A percentile compares a stretch with the other conserved stretches of the same genome.
phyloP scores from a whole-genome alignment of 768 basidiomycete genomes.

The Lentinula raphanica region DNA sequence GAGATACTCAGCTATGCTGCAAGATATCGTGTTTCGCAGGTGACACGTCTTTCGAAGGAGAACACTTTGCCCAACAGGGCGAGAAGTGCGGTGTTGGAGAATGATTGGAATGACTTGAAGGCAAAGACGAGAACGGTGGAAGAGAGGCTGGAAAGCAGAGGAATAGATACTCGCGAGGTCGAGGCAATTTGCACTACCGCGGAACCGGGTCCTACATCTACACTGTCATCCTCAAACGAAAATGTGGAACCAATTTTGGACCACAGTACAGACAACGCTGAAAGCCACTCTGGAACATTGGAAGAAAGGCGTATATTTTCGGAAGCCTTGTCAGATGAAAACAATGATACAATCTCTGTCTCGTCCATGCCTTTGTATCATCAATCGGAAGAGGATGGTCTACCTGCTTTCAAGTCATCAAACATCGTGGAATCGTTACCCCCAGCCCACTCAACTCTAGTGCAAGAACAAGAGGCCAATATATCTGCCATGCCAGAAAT shows the following conservation, averaged over 20 bases:
- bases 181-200: not conserved
- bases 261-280: not conserved
- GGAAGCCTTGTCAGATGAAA: not conserved
- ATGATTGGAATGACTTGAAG: not conserved
- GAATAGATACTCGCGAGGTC: not conserved
- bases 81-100: not conserved
- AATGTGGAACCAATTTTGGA: not conserved
- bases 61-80: not conserved
- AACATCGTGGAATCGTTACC: not conserved
- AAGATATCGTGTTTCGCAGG: conserved; percentile 46
- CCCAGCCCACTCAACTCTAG: not conserved
- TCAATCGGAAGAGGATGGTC: not conserved
- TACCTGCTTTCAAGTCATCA: not conserved
- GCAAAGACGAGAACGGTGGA: not conserved
- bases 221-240: not conserved
- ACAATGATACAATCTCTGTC: not conserved
- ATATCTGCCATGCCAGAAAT: conserved; percentile 8
- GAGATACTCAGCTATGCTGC: conserved; percentile 64
- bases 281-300: not conserved
- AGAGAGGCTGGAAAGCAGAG: not conserved
- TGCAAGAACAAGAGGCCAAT: conserved; percentile 5
- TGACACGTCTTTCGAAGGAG: conserved; percentile 11
- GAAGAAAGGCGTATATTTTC: not conserved
- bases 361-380: not conserved
- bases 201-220: not conserved